Conservation (phyloP, 495 filamentous ascomycete species). For the Xylaria flabelliformis region DNA sequence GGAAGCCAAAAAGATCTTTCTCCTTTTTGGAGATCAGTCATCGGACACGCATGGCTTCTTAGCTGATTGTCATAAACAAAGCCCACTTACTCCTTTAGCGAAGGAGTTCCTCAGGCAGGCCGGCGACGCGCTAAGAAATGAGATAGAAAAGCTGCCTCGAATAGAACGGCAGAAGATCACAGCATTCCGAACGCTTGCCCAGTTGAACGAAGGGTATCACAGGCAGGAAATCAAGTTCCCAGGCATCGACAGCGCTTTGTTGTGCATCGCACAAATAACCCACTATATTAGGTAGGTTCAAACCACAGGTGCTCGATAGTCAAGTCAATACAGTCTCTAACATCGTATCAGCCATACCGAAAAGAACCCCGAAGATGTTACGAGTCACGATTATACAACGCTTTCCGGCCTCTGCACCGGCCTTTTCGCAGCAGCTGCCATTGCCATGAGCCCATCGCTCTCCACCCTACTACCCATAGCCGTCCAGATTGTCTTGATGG, state of each 20-base stretch:
- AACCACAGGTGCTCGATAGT: constrained; percentile 24
- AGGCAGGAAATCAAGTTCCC: constrained; percentile 62
- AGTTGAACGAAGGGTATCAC: constrained; percentile 73
- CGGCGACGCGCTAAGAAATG: constrained; percentile 66
- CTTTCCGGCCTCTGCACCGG: constrained; percentile 75
- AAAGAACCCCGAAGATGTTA: constrained; percentile 53
- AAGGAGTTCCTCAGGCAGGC: constrained; percentile 69
- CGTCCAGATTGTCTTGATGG: constrained; percentile 72
- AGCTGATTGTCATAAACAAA: constrained; percentile 62
- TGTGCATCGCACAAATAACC: constrained; percentile 73
- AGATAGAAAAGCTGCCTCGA: constrained; percentile 65
- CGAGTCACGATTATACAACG: constrained; percentile 51
- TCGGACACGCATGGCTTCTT: constrained; percentile 72
- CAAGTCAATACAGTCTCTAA: constrained; percentile 43
- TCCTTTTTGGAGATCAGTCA: constrained; percentile 82
- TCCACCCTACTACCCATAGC: constrained; percentile 70
- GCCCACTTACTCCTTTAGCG: constrained; percentile 69
- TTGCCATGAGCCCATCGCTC: constrained; percentile 71
- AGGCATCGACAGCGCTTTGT: constrained; percentile 69
- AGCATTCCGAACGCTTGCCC: constrained; percentile 69
- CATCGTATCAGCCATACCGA: constrained; percentile 48
- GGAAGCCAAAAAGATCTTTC: constrained; percentile 29
- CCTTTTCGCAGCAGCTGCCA: constrained; percentile 72
- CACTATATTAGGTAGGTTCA: constrained; percentile 72
- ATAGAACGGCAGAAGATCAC: constrained; percentile 68